A percentile compares a stretch with the other conserved stretches of the same genome.
Conservation (phyloP, 148 eudicot genomes). For the Dysphania ambrosioides region DNA sequence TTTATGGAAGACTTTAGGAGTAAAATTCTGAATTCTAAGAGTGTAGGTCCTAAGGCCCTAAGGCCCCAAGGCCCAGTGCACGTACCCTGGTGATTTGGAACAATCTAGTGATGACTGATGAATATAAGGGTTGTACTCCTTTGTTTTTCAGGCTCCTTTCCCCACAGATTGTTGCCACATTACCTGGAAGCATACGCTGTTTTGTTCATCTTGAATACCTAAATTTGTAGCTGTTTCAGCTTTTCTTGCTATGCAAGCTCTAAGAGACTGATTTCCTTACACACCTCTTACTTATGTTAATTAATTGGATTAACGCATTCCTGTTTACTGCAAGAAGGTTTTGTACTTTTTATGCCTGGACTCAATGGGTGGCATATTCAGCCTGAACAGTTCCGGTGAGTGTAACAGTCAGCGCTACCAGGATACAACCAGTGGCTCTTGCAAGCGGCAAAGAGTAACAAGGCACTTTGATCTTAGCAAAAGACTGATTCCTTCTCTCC, state of each 20-base stretch:
- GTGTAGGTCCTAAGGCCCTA: neutral
- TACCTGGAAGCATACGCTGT: neutral
- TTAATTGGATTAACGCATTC: neutral
- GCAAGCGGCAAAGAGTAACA: constrained; percentile 67
- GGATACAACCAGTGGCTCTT: constrained; percentile 35
- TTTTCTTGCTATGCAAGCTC: too few species aligned
- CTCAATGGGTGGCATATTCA: constrained; percentile 39
- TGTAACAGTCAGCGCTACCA: constrained; percentile 29
- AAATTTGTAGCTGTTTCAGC: too few species aligned
- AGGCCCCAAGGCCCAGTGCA: too few species aligned
- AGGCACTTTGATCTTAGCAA: constrained; percentile 52
- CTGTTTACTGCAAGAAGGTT: constrained; percentile 13
- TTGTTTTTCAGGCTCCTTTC: too few species aligned
- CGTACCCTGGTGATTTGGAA: neutral
- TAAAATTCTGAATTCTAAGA: neutral
- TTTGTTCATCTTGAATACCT: neutral
- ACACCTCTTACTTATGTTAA: too few species aligned
- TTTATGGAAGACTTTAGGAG: neutral
- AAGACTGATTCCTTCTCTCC: constrained; percentile 77
- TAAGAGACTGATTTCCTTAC: too few species aligned
- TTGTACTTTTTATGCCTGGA: constrained; percentile 5
- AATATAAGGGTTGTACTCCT: neutral
- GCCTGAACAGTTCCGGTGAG: constrained; percentile 35
- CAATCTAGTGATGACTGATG: too few species aligned
- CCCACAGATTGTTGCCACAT: neutral